Evolutionary conservation across 2,329 filamentous ascomycete genomes (phyloP).

Genomic region (Chaetomiaceae sp.): DNA sequence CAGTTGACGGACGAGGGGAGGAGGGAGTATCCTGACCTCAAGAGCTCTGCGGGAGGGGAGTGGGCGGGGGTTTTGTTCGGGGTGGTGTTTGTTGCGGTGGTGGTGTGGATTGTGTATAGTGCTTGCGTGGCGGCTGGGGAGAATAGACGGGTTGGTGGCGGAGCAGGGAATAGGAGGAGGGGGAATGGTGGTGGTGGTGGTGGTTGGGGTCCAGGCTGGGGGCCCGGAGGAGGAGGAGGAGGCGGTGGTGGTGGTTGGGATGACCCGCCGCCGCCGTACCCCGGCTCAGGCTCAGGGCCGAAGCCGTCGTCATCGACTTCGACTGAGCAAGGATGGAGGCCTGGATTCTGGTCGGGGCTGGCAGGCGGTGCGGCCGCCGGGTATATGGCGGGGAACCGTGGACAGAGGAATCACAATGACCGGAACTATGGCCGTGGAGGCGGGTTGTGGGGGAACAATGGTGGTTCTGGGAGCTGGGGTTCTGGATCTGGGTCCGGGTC

Average conservation of each 20-base stretch:
- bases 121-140: constrained; percentile 37
- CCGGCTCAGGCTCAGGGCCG: constrained; percentile 36
- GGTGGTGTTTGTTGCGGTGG: constrained; percentile 56
- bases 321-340: constrained; percentile 54
- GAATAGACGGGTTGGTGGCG: constrained; percentile 24
- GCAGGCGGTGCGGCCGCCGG: constrained; percentile 64
- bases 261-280: constrained; percentile 54
- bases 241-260: constrained; percentile 31
- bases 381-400: constrained; percentile 55
- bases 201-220: constrained; percentile 37
- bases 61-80: constrained; percentile 51
- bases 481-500: constrained; percentile 25
- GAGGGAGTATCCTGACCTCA: no score
- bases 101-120: constrained; percentile 58
- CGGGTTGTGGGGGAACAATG: constrained; percentile 10
- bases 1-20: constrained; percentile 74
- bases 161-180: constrained; percentile 38
- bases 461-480: constrained; percentile 30
- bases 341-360: constrained; percentile 72
- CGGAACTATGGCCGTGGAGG: constrained; percentile 25
- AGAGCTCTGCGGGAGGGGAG: constrained; percentile 25
- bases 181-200: constrained; percentile 41
- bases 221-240: constrained; percentile 34
- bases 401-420: constrained; percentile 35
- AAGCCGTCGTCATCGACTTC: constrained; percentile 12